Percentiles rank a stretch among this genome's conserved stretches.
phyloP scores from a whole-genome alignment of 2,329 filamentous ascomycete species.

The Talaromyces sp. region DNA sequence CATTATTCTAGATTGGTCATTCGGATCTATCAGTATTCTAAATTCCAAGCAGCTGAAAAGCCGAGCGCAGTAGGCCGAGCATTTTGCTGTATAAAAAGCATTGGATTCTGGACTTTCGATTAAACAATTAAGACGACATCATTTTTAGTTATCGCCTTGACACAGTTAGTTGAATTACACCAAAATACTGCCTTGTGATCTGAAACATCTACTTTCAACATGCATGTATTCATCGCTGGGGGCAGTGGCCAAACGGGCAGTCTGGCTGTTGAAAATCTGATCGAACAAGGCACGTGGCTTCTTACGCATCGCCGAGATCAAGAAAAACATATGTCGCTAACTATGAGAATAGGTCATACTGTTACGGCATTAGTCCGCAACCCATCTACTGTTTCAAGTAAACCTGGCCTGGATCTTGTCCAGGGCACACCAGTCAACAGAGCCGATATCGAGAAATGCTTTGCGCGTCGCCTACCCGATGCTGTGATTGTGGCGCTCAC shows the following conservation, averaged over 20 bases:
- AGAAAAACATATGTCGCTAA: background rate
- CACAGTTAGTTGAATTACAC: background rate
- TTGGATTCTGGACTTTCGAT: background rate
- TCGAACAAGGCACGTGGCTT: background rate
- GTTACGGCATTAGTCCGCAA: constrained; percentile 9
- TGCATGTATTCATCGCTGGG: constrained; percentile 8
- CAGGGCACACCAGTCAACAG: constrained; percentile 9
- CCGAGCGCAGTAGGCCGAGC: background rate
- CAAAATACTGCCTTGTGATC: background rate
- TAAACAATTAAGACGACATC: background rate
- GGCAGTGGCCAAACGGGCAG: constrained; percentile 11
- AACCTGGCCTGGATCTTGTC: background rate
- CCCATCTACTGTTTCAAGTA: background rate
- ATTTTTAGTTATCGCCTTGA: background rate
- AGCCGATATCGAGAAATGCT: constrained; percentile 2
- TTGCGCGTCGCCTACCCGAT: background rate
- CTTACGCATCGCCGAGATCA: background rate
- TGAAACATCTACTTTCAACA: background rate
- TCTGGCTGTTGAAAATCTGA: constrained; percentile 5
- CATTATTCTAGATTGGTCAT: background rate
- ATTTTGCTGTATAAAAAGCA: background rate
- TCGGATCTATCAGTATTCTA: background rate
- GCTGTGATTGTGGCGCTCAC: constrained; percentile 5
- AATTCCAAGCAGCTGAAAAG: background rate
- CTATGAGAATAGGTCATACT: background rate